Evolutionary conservation across 306 rosid genomes (phyloP), one percentile per base, ranked within the genome.

Genomic region (Rubus parviflorus): DNA sequence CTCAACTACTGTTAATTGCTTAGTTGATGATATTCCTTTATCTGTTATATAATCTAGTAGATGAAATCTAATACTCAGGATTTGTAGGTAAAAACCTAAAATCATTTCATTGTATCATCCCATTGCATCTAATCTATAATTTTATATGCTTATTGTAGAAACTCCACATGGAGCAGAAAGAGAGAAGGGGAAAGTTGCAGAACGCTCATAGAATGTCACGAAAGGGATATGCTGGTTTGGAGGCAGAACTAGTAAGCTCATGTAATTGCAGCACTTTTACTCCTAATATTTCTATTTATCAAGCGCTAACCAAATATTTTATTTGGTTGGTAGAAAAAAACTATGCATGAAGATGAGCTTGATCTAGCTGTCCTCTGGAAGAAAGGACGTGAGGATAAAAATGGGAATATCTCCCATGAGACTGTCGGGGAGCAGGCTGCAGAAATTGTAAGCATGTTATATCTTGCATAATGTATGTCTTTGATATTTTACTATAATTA

Each of bases 111-210:
- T 10, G 42, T 14, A 23, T 69, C 13, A 46, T 23, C 20, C 52
- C 40, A 16, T 68, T 47, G 41, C 52, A 41, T 66, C 22, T 37
- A 37, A 63, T 35, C 16, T 67, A 22, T 67, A n/a, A 45, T 41
- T 1, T 54, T 68, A 5, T 22, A 30, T 46, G n/a, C 56, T 40
- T 46, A 14, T 20, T 23, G 40, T 51, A 71, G 75, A 72, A 52
- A 72, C 62, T 35, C 49, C 75, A 72, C 42, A 37, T 30, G 46
- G 75, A 72, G 42, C 75, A 72, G 75, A 17, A 72, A 72, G 49
- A 52, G 48, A 72, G 48, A 52, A 72, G 75, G 47, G 47, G 35
- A 5, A 52, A 52, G 62, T 17, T 72, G 46, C 62, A 72, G 47
- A 17, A 72, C 19, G 30, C 62, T 52, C 62, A 52, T 38, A 72